A percentile compares a stretch with the other conserved stretches of the same genome.
Evolutionary conservation across 2,329 filamentous ascomycete species (phyloP).

Genomic region (Aspergillus ochraceus): DNA sequence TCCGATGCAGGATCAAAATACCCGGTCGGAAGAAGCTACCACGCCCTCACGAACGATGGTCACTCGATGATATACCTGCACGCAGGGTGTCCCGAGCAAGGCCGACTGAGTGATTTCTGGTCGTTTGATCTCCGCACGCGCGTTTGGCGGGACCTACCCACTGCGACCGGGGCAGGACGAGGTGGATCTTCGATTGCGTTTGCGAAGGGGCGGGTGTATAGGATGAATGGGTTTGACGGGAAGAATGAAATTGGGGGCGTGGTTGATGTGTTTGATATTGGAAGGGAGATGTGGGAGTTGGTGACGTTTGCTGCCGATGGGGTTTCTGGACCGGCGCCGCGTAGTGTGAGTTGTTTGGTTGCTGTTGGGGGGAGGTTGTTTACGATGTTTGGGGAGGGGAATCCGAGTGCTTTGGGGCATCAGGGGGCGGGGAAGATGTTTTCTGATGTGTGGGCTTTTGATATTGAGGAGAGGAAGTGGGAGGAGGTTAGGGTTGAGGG

Average conservation of each 20-base stretch:
- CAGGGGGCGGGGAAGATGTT: constrained; percentile 59
- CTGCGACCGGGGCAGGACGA: constrained; percentile 66
- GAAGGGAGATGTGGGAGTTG: constrained; percentile 41
- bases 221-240: constrained; percentile 80
- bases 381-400: constrained; percentile 56
- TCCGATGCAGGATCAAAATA: constrained; percentile 44
- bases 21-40: constrained; percentile 70
- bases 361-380: constrained; percentile 37
- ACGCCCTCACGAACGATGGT: constrained; percentile 62
- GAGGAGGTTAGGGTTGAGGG: constrained; percentile 25
- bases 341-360: constrained; percentile 52
- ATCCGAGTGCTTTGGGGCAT: constrained; percentile 55
- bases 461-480: constrained; percentile 38
- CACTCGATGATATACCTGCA: constrained; percentile 73
- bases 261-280: constrained; percentile 61
- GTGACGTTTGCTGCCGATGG: constrained; percentile 41
- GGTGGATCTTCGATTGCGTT: constrained; percentile 69
- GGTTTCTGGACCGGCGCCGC: constrained; percentile 45
- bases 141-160: constrained; percentile 67
- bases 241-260: constrained; percentile 67
- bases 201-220: constrained; percentile 65
- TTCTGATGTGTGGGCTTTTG: constrained; percentile 52
- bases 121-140: constrained; percentile 66
- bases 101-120: constrained; percentile 72
- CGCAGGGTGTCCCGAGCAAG: constrained; percentile 68